Percentiles rank a stretch among this genome's conserved stretches.
Conservation (phyloP, 2,329 filamentous ascomycete species). For the Elsinoe batatas region DNA sequence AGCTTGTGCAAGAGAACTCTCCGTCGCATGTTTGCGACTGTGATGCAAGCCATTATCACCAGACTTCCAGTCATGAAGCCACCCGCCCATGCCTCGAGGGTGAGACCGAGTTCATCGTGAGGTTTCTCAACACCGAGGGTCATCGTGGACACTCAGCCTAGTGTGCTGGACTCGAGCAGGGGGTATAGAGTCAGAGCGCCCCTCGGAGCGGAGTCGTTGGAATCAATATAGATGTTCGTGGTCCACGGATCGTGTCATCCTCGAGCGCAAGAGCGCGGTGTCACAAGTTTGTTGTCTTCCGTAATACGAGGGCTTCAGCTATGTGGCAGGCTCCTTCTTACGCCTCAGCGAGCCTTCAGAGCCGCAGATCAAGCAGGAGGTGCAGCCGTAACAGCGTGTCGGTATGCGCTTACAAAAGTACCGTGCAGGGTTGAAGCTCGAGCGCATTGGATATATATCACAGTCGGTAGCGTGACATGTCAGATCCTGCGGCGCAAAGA, state of each 20-base stretch:
- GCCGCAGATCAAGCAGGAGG: neutral
- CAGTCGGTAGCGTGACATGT: constrained; percentile 6
- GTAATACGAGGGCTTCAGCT: neutral
- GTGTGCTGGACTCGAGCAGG: neutral
- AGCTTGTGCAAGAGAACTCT: constrained; percentile 41
- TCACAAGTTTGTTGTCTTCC: neutral
- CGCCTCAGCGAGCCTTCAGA: neutral
- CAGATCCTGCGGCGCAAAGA: neutral
- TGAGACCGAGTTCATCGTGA: constrained; percentile 15
- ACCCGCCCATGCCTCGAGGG: constrained; percentile 18
- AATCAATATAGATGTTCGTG: neutral
- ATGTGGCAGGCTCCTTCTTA: neutral
- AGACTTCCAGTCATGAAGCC: constrained; percentile 30
- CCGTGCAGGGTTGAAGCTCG: neutral
- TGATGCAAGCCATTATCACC: constrained; percentile 40
- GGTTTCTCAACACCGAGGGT: constrained; percentile 15
- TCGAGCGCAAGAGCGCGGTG: neutral
- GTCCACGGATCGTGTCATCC: neutral
- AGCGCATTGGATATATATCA: constrained; percentile 7
- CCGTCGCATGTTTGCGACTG: constrained; percentile 40
- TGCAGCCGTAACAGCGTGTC: neutral
- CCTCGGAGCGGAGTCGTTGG: neutral
- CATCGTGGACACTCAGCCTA: neutral
- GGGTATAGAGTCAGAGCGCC: neutral
- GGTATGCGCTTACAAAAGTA: constrained; percentile 8